Evolutionary conservation across 805 yeast genomes (phyloP).

Genomic region (Tetrapisispora iriomotensis): DNA sequence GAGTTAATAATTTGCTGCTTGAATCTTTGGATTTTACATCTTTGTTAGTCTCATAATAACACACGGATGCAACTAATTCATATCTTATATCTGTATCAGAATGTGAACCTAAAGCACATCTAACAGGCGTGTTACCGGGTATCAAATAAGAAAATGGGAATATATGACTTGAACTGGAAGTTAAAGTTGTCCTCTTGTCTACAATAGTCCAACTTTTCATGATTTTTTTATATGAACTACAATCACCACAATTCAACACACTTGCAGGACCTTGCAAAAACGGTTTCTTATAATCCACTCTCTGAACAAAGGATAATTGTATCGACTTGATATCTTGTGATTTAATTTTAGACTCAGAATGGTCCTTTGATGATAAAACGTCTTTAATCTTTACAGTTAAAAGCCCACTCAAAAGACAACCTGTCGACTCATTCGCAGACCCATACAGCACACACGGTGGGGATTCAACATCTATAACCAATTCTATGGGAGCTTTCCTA

Average conservation of each 20-base stretch:
- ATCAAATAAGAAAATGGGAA: slow-evolving; percentile 86
- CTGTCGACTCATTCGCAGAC: slow-evolving; percentile 63
- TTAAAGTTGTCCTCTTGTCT: slow-evolving; percentile 43
- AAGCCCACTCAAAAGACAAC: slow-evolving; percentile 77
- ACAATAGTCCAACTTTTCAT: slow-evolving; percentile 81
- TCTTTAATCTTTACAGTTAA: slow-evolving; percentile 45
- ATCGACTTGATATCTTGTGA: slow-evolving; percentile 45
- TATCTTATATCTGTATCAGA: slow-evolving; percentile 53
- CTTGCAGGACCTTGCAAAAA: slow-evolving; percentile 46
- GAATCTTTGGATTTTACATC: background rate
- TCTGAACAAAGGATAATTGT: slow-evolving; percentile 61
- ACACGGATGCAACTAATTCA: slow-evolving; percentile 54
- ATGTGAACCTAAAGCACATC: slow-evolving; percentile 49
- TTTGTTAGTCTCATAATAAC: slow-evolving; percentile 30
- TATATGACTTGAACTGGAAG: slow-evolving; percentile 61
- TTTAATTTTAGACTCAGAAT: background rate
- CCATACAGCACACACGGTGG: slow-evolving; percentile 91
- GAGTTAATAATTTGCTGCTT: slow-evolving; percentile 22
- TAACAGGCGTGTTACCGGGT: slow-evolving; percentile 82
- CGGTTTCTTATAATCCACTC: slow-evolving; percentile 55
- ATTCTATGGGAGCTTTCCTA: slow-evolving; percentile 31
- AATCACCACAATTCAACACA: slow-evolving; percentile 46
- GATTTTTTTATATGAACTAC: slow-evolving; percentile 45
- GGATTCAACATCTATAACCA: slow-evolving; percentile 64
- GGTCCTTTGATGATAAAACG: slow-evolving; percentile 19